Conservation (phyloP, 1,284 basidiomycete species). For the Agroathelia rolfsii region DNA sequence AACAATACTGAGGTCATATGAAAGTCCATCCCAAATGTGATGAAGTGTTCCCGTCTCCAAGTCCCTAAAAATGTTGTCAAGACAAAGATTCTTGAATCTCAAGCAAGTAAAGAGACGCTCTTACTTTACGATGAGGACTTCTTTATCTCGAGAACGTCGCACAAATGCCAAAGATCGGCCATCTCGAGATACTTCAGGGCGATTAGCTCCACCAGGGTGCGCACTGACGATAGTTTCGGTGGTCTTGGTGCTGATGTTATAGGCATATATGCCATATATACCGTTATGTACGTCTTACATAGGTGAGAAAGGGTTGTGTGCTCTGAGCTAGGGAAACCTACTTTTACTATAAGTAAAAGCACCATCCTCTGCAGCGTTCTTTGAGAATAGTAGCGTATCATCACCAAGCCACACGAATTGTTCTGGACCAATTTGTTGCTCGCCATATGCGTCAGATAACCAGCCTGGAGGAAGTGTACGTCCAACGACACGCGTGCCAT, state of each 20-base stretch:
- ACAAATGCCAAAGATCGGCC: conserved; percentile 63
- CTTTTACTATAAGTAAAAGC: conserved; percentile 57
- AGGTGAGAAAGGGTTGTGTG: background rate
- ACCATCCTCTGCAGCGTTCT: conserved; percentile 49
- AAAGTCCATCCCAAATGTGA: conserved; percentile 60
- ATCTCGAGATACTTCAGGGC: conserved; percentile 65
- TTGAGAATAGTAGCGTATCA: conserved; percentile 53
- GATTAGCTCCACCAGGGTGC: conserved; percentile 56
- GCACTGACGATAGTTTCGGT: conserved; percentile 43
- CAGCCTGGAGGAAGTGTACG: conserved; percentile 50
- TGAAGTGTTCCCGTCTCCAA: conserved; percentile 52
- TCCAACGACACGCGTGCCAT: conserved; percentile 45
- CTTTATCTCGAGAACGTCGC: conserved; percentile 60
- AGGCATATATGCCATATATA: conserved; percentile 58
- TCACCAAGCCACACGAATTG: conserved; percentile 52
- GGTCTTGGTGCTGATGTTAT: conserved; percentile 45
- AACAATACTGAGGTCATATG: conserved; percentile 49
- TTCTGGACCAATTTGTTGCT: conserved; percentile 65
- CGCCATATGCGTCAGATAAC: conserved; percentile 44
- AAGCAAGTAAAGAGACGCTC: conserved; percentile 13
- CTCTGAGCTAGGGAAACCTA: conserved; percentile 15
- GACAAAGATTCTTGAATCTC: background rate
- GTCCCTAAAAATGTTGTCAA: conserved; percentile 36
- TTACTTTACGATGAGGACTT: conserved; percentile 60
- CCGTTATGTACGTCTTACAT: conserved; percentile 54